Evolutionary conservation across 2,329 filamentous ascomycete genomes (phyloP), one percentile per base, ranked within the genome.

Genomic region (Rutstroemia sp.): DNA sequence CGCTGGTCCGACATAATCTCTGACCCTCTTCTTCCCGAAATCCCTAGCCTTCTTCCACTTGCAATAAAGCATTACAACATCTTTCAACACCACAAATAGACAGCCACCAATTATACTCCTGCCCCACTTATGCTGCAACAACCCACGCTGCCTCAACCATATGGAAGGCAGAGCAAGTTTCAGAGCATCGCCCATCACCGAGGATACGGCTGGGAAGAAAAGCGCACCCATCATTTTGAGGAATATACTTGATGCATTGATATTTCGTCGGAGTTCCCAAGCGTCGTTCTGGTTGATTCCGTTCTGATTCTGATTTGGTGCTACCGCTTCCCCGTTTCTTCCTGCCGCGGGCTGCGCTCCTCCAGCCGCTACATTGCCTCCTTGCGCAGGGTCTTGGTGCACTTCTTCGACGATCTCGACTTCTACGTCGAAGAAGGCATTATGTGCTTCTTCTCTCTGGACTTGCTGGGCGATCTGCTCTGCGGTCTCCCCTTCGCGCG

Each of bases 41-140:
- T 81, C 76, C 63, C 79, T 75, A 12, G 81, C 82, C 59, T 76
- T 77, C 59, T 81, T 75, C 68, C 83, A 84, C 71, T 86, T 87
- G 61, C 78, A 76, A 66, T 84, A 87, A 23, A 88, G 70, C 57
- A 75, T 73, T 51, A 86, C 73, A 2, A 75, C 76, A 64, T 88
- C 84, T 70, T 92, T 94, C 52, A 96, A 71, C 9, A 96, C 84
- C 16, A 97, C 85, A 65, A 92, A 96, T 19, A 95, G 73, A 68
- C 89, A 94, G 0, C 94, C 94, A 1, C 94, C 94, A 1, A 94
- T 79, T 2, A 99, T 76, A 66, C 89, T 96, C 56, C 94, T 79
- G 1, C 91, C 94, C 90, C 94, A 97, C 57, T 86, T 83, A 63
- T 88, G 82, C 67, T 94, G 88, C 34, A 99, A 71, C 25, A 97